Percentiles rank a stretch among this genome's conserved stretches.
These are phyloP conservation scores for Claviceps capensis DNA, from an alignment of 2,329 filamentous ascomycete species.

Conservation along the genomic window DNA sequence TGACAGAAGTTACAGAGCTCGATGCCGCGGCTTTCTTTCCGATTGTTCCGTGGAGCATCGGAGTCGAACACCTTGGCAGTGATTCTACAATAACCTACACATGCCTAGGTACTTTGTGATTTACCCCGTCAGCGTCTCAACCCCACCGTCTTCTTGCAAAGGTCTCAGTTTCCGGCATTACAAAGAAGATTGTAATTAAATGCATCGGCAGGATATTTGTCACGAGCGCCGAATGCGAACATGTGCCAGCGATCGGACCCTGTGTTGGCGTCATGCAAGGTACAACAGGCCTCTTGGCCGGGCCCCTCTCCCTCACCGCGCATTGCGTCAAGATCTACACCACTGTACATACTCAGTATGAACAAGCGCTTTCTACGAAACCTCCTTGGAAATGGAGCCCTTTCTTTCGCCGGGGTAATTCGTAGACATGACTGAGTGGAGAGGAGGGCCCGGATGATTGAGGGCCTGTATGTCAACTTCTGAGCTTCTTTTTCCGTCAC, in stretches of 20 bases:
- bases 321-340: background rate
- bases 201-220: background rate
- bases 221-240: background rate
- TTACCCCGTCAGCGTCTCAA: background rate
- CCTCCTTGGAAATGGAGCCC: no score
- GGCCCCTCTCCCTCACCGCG: background rate
- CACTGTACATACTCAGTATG: no score
- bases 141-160: background rate
- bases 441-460: background rate
- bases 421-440: background rate
- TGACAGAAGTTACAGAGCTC: background rate
- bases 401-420: background rate
- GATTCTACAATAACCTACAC: background rate
- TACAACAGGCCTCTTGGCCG: background rate
- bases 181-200: background rate
- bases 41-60: background rate
- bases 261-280: slow-evolving; percentile 1
- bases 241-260: background rate
- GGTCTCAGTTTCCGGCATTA: background rate
- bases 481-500: background rate
- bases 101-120: no score
- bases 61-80: background rate
- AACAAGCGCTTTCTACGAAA: background rate
- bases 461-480: background rate
- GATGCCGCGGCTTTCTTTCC: background rate